Evolutionary conservation across 116 monocot species (phyloP), one percentile per base, ranked within the genome.

Genomic region (Iris pallida): DNA sequence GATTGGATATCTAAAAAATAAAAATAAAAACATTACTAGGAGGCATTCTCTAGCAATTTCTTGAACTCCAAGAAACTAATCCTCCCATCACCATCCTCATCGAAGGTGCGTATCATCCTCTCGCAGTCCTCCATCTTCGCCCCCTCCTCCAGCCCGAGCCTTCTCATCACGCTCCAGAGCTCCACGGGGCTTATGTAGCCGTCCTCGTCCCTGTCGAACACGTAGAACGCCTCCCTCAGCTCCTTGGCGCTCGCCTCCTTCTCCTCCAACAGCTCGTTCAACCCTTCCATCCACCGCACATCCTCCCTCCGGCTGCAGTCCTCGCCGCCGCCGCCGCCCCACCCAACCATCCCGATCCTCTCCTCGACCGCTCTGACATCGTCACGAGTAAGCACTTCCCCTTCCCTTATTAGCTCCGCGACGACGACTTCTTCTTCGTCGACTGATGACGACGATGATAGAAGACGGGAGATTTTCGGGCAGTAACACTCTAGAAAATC

Each of bases 41-140:
- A 0, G 2, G 65, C 65, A 65, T 40, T 52, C 20, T 65, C 51
- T 5, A 65, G 40, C 47, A 65, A 11, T 65, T 42, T 78, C 71
- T 55, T 78, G 46, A 93, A 93, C 87, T 93, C 93, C 1, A 42
- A 13, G 60, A 90, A 85, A 58, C 77, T 76, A 41, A 89, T 86
- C 80, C 68, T 82, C 12, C 87, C 93, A 65, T 93, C 89, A 13
- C 86, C 86, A 68, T 93, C 86, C 53, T 73, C 73, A 63, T 93
- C 93, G 69, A 77, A 79, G 4, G 63, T 76, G 0, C 66, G 63
- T 15, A 90, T 79, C 94, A 94, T 94, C 79, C 68, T 78, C 75
- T 47, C 53, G 63, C 85, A 94, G 20, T 85, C 82, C 64, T 81
- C 76, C 59, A 85, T 16, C 52, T 73, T 72, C 52, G 62, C 11